Conservation (phyloP, 2,329 filamentous ascomycete species). For the Allantophomopsis cytisporea region DNA sequence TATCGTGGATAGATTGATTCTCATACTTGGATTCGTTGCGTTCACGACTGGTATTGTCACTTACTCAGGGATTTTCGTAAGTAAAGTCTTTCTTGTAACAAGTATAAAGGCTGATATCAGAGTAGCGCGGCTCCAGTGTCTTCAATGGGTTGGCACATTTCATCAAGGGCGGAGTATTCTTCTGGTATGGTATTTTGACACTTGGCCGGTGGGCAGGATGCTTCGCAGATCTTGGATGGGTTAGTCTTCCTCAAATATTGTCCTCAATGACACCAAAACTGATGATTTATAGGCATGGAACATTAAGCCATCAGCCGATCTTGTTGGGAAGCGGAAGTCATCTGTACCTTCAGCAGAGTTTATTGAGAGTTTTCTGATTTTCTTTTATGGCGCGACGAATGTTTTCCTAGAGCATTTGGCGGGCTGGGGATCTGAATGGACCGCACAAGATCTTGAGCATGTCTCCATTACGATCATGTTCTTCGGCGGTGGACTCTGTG, state of each 20-base stretch:
- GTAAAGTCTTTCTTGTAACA: conserved; percentile 18
- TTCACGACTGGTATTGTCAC: conserved; percentile 61
- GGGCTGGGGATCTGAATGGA: conserved; percentile 58
- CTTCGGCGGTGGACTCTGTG: conserved; percentile 78
- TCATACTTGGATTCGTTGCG: conserved; percentile 65
- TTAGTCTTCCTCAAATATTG: conserved; percentile 17
- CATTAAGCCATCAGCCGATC: conserved; percentile 46
- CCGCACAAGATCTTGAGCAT: conserved; percentile 74
- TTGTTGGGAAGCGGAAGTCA: conserved; percentile 47
- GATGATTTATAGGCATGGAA: conserved; percentile 61
- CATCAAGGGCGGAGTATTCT: conserved; percentile 89
- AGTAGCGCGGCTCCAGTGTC: conserved; percentile 50
- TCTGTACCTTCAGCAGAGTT: conserved; percentile 69
- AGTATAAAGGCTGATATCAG: conserved; percentile 2
- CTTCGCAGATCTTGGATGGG: conserved; percentile 83
- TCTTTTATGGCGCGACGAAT: conserved; percentile 78
- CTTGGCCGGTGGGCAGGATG: conserved; percentile 82
- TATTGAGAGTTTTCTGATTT: conserved; percentile 79
- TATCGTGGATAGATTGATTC: conserved; percentile 60
- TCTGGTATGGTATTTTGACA: conserved; percentile 81
- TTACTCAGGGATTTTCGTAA: conserved; percentile 74
- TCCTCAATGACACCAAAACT: conserved; percentile 2
- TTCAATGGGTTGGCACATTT: conserved; percentile 87
- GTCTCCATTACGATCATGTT: conserved; percentile 88
- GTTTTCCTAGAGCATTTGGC: conserved; percentile 86